phyloP scores from a whole-genome alignment of 176 grass and related monocot genomes.

The Poa pratensis region DNA sequence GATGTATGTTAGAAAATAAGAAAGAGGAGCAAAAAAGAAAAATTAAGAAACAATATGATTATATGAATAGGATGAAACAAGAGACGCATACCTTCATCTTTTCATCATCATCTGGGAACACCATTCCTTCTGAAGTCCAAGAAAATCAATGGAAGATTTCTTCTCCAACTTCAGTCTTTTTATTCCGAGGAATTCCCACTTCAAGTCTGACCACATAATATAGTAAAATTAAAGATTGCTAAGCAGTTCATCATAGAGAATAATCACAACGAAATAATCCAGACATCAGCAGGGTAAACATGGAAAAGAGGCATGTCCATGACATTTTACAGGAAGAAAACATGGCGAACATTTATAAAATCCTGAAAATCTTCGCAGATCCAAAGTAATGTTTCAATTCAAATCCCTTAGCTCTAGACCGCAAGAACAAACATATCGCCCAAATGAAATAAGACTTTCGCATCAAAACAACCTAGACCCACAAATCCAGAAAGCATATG shows the following conservation, averaged over 20 bases:
- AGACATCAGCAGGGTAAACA: background rate
- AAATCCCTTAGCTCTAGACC: background rate
- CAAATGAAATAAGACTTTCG: background rate
- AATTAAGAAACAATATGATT: slow-evolving; percentile 1
- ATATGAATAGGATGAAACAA: slow-evolving; percentile 13
- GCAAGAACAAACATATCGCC: background rate
- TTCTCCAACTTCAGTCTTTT: background rate
- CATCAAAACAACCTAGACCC: background rate
- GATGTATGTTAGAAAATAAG: background rate
- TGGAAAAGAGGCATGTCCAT: background rate
- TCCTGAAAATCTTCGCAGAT: background rate
- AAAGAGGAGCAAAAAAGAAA: background rate
- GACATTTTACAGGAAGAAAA: background rate
- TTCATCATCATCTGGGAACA: slow-evolving; percentile 58
- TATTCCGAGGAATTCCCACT: background rate
- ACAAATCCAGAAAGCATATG: slow-evolving; percentile 6
- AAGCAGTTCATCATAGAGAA: background rate
- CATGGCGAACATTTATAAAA: background rate
- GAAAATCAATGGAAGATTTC: background rate
- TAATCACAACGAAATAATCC: background rate
- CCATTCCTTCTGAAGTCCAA: slow-evolving; percentile 42
- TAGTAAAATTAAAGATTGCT: slow-evolving; percentile 3
- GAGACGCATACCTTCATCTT: slow-evolving; percentile 64
- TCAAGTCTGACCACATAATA: slow-evolving; percentile 28
- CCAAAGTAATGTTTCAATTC: slow-evolving; percentile 4